Evolutionary conservation across 2,329 filamentous ascomycete genomes (phyloP).

Genomic region (Mycosphaerella arachidis): DNA sequence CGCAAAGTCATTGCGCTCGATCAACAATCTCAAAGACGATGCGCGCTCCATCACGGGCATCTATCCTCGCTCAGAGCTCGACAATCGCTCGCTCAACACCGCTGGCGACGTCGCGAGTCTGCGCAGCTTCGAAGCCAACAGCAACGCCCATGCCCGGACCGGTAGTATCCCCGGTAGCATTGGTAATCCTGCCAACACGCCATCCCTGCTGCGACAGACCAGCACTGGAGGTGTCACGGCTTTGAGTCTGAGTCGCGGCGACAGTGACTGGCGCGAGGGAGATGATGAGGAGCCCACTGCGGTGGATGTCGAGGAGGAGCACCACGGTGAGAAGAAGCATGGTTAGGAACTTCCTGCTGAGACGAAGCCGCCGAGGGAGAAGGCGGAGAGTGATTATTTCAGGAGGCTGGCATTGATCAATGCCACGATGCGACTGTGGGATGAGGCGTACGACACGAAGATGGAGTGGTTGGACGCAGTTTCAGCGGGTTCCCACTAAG

Average conservation of each 20-base stretch:
- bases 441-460: neutral
- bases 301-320: conserved; percentile 3
- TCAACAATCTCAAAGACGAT: conserved; percentile 25
- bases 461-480: neutral
- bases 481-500: neutral
- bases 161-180: conserved; percentile 80
- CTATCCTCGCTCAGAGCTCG: conserved; percentile 39
- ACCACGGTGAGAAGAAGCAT: conserved; percentile 5
- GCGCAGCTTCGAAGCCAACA: conserved; percentile 57
- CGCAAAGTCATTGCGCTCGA: conserved; percentile 30
- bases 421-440: neutral
- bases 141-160: conserved; percentile 67
- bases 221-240: conserved; percentile 24
- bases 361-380: neutral
- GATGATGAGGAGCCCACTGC: conserved; percentile 8
- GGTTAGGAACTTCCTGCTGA: conserved; percentile 4
- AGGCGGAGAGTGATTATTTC: neutral
- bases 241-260: conserved; percentile 15
- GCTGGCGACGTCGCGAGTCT: conserved; percentile 59
- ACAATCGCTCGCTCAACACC: conserved; percentile 22
- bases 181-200: conserved; percentile 60
- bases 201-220: conserved; percentile 25
- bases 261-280: conserved; percentile 18
- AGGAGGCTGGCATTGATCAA: neutral
- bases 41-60: conserved; percentile 28